These are phyloP conservation scores for Xylariaceae sp. DNA, from an alignment of 2,329 filamentous ascomycete genomes.

Conservation along the genomic window DNA sequence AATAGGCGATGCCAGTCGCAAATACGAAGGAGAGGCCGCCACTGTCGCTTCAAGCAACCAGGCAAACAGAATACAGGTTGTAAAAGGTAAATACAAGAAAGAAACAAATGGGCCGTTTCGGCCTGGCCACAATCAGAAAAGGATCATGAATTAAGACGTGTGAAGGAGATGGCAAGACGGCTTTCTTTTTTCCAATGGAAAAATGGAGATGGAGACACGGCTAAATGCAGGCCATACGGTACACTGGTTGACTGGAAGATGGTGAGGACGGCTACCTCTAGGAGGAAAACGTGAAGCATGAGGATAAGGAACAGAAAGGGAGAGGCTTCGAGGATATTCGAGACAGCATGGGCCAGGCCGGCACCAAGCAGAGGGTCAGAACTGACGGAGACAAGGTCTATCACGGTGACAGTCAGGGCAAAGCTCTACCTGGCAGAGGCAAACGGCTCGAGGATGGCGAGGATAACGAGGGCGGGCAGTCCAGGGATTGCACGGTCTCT, in stretches of 20 bases:
- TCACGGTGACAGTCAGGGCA: constrained; percentile 1
- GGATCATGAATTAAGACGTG: constrained; percentile 33
- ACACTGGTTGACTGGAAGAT: constrained; percentile 9
- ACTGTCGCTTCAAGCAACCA: constrained; percentile 22
- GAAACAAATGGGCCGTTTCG: constrained; percentile 34
- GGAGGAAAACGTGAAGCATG: constrained; percentile 18
- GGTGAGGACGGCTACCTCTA: constrained; percentile 8
- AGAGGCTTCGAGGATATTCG: constrained; percentile 6
- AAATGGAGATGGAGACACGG: constrained; percentile 10
- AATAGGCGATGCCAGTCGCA: constrained; percentile 43
- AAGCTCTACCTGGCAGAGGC: not conserved
- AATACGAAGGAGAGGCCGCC: constrained; percentile 13
- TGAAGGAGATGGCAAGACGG: constrained; percentile 17
- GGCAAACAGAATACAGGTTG: constrained; percentile 24
- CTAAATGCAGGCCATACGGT: constrained; percentile 14
- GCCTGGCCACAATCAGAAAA: constrained; percentile 32
- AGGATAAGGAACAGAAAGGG: constrained; percentile 19
- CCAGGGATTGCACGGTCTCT: not conserved
- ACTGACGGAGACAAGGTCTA: not conserved
- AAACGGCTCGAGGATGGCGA: not conserved
- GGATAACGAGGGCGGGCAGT: not conserved
- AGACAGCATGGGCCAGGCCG: constrained; percentile 1
- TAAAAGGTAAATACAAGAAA: constrained; percentile 26
- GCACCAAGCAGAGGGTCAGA: not conserved
- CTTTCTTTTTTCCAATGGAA: constrained; percentile 11